A percentile compares a stretch with the other conserved stretches of the same genome.
These are phyloP conservation scores for Metarhizium humberi DNA, from an alignment of 2,329 filamentous ascomycete genomes.

Conservation along the genomic window DNA sequence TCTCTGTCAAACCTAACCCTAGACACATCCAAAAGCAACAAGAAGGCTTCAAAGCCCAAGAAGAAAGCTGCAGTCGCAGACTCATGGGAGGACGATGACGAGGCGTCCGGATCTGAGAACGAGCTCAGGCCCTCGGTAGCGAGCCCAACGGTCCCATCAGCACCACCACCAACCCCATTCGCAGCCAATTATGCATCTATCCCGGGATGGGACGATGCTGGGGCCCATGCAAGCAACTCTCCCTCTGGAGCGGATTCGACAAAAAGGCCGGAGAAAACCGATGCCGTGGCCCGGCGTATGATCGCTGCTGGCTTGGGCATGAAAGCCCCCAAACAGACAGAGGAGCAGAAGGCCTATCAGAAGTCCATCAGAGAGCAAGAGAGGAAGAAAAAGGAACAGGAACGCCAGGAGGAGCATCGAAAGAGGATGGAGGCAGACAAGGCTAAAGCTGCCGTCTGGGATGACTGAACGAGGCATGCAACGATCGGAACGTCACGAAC, in stretches of 20 bases:
- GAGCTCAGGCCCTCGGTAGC: constrained; percentile 32
- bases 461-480: constrained; percentile 44
- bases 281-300: constrained; percentile 79
- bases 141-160: constrained; percentile 23
- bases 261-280: constrained; percentile 76
- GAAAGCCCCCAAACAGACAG: constrained; percentile 68
- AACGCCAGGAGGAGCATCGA: constrained; percentile 54
- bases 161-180: constrained; percentile 60
- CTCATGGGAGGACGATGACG: constrained; percentile 50
- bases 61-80: constrained; percentile 26
- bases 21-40: constrained; percentile 10
- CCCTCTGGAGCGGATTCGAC: constrained; percentile 12
- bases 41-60: constrained; percentile 14
- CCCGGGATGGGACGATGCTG: constrained; percentile 3
- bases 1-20: constrained; percentile 24
- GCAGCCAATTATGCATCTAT: constrained; percentile 29
- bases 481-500: not conserved
- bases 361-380: constrained; percentile 75
- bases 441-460: constrained; percentile 82
- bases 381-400: constrained; percentile 63
- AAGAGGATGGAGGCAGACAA: constrained; percentile 58
- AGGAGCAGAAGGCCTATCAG: constrained; percentile 85
- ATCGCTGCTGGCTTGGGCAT: constrained; percentile 85
- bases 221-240: not conserved
- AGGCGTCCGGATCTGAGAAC: constrained; percentile 28